Conservation (phyloP, 1,284 basidiomycete genomes). For the Rugosomyces carneus region DNA sequence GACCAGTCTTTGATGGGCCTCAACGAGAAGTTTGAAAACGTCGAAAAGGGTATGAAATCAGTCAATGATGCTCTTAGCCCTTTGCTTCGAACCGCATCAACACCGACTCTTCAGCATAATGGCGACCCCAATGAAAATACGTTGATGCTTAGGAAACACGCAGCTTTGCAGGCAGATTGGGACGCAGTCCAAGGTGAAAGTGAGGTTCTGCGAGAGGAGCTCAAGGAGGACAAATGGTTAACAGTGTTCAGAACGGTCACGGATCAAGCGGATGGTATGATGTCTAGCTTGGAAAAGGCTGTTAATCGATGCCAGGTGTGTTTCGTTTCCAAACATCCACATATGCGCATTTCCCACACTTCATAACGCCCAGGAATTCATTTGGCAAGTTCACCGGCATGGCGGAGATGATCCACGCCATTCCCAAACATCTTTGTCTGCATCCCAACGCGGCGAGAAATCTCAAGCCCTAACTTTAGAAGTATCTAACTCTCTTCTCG, state of each 20-base stretch:
- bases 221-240: constrained; percentile 95
- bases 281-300: constrained; percentile 90
- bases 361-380: constrained; percentile 56
- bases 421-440: constrained; percentile 34
- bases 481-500: constrained; percentile 55
- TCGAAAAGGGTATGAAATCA: constrained; percentile 62
- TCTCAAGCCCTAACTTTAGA: constrained; percentile 47
- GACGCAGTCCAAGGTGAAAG: constrained; percentile 75
- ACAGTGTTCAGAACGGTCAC: constrained; percentile 90
- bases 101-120: constrained; percentile 39
- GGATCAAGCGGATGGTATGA: constrained; percentile 93
- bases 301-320: constrained; percentile 77
- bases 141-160: constrained; percentile 64
- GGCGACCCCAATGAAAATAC: constrained; percentile 41
- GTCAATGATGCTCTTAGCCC: constrained; percentile 61
- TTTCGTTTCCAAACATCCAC: constrained; percentile 12
- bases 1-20: constrained; percentile 76
- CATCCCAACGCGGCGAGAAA: constrained; percentile 47
- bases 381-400: constrained; percentile 67
- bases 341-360: constrained; percentile 5
- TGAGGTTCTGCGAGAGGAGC: constrained; percentile 78
- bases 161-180: constrained; percentile 69
- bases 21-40: constrained; percentile 73
- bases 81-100: constrained; percentile 42
- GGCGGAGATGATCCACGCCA: constrained; percentile 43